Evolutionary conservation across 371 early-diverging fungal genomes (phyloP).

Genomic region (Saksenaea vasiformis): DNA sequence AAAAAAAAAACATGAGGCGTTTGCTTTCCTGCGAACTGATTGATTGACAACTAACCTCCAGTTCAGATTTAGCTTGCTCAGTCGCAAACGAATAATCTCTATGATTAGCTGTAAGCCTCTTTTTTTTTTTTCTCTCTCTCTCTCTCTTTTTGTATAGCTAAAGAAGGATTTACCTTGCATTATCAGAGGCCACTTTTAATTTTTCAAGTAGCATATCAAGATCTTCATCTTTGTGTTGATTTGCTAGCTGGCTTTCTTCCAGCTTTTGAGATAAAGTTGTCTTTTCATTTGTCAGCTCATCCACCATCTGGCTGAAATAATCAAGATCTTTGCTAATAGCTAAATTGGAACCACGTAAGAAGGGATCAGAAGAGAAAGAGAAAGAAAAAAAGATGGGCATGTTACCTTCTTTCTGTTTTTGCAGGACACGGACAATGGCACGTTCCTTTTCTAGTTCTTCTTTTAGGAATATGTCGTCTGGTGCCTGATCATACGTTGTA

Average conservation of each 20-base stretch:
- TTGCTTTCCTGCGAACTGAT: not conserved
- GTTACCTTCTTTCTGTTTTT: slow-evolving; percentile 53
- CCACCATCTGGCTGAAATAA: slow-evolving; percentile 45
- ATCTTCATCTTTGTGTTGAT: slow-evolving; percentile 27
- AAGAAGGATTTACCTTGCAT: slow-evolving; percentile 24
- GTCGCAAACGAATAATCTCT: slow-evolving; percentile 18
- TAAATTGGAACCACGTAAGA: slow-evolving; percentile 1
- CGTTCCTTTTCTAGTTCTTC: slow-evolving; percentile 39
- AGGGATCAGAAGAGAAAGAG: not conserved
- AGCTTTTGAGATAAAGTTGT: slow-evolving; percentile 33
- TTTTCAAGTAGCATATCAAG: slow-evolving; percentile 30
- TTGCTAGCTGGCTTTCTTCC: slow-evolving; percentile 37
- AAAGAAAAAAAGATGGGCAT: too few relatives aligned
- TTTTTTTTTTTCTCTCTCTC: too few relatives aligned
- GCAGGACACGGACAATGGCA: slow-evolving; percentile 30
- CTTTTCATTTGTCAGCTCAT: slow-evolving; percentile 56
- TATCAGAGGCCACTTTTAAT: slow-evolving; percentile 21
- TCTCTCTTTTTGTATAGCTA: not conserved
- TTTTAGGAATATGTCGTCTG: slow-evolving; percentile 9
- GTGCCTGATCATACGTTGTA: not conserved
- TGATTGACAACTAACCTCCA: slow-evolving; percentile 17
- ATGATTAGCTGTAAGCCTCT: not conserved
- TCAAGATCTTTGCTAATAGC: slow-evolving; percentile 51
- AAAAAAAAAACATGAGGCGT: not conserved
- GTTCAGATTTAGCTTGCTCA: slow-evolving; percentile 15